Conservation (phyloP, 768 basidiomycete genomes). For the Termitomyces sp. region DNA sequence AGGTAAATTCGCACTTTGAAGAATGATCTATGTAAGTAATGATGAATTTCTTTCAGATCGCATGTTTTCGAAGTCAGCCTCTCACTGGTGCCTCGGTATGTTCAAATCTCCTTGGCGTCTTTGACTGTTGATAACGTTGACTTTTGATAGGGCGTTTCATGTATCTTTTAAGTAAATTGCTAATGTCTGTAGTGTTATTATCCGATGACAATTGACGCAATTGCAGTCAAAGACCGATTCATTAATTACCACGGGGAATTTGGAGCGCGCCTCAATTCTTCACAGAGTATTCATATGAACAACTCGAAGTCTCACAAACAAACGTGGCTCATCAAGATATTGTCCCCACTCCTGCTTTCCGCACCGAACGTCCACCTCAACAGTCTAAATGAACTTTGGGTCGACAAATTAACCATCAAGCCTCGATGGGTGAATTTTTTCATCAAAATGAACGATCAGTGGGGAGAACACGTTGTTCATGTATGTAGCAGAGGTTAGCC, state of each 20-base stretch:
- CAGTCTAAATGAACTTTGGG: slow-evolving; percentile 41
- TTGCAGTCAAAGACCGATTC: slow-evolving; percentile 22
- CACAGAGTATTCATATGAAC: slow-evolving; percentile 20
- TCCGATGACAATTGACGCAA: not conserved
- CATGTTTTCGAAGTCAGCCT: not conserved
- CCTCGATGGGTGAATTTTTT: slow-evolving; percentile 38
- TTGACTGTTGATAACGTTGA: not conserved
- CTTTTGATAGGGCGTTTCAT: slow-evolving; percentile 2
- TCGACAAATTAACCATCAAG: slow-evolving; percentile 38
- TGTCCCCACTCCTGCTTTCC: slow-evolving; percentile 41
- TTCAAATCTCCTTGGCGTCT: not conserved
- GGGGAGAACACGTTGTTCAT: slow-evolving; percentile 10
- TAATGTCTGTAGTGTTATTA: not conserved
- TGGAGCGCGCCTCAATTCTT: slow-evolving; percentile 35
- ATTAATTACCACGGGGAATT: slow-evolving; percentile 41
- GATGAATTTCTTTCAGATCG: not conserved
- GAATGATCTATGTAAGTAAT: not conserved
- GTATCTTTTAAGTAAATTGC: not conserved
- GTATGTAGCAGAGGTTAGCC: slow-evolving; percentile 15
- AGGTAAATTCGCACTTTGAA: not conserved
- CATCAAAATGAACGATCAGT: slow-evolving; percentile 26
- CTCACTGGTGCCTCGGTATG: slow-evolving; percentile 12
- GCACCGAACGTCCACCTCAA: slow-evolving; percentile 40
- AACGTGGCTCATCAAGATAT: slow-evolving; percentile 44
- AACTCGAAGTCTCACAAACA: not conserved